phyloP scores from a whole-genome alignment of 768 basidiomycete genomes.

The Trametes gibbosa region DNA sequence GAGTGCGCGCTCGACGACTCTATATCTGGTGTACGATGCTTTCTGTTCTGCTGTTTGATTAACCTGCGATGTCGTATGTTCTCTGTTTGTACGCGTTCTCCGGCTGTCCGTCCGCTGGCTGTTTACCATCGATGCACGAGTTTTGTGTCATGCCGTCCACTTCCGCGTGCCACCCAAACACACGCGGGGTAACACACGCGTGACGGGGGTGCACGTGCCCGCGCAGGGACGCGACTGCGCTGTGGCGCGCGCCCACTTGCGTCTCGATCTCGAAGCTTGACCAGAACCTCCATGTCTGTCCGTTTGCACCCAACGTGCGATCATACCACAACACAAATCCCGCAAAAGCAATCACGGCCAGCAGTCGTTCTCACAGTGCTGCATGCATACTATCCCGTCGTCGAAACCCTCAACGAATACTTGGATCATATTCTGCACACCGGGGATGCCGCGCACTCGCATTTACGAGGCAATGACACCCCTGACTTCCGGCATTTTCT shows the following conservation, averaged over 20 bases:
- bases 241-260: neutral
- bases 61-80: constrained; percentile 1
- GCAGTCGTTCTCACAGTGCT: constrained; percentile 9
- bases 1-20: neutral
- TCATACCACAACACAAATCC: too few species aligned
- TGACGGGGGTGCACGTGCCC: constrained; percentile 5
- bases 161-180: too few species aligned
- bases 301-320: too few species aligned
- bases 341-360: neutral
- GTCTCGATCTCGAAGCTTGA: neutral
- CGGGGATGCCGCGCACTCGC: neutral
- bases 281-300: neutral
- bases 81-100: neutral
- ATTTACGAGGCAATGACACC: constrained; percentile 13
- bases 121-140: neutral
- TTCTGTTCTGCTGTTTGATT: neutral
- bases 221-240: constrained; percentile 3
- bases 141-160: neutral
- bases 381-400: constrained; percentile 21
- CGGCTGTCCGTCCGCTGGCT: neutral
- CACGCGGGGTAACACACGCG: constrained; percentile 6
- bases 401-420: constrained; percentile 16
- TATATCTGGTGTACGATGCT: constrained; percentile 8
- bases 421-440: neutral
- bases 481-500: constrained; percentile 32